Base-by-base conservation (phyloP, 371 early-diverging fungal species). In the Mucor irregularis region DNA sequence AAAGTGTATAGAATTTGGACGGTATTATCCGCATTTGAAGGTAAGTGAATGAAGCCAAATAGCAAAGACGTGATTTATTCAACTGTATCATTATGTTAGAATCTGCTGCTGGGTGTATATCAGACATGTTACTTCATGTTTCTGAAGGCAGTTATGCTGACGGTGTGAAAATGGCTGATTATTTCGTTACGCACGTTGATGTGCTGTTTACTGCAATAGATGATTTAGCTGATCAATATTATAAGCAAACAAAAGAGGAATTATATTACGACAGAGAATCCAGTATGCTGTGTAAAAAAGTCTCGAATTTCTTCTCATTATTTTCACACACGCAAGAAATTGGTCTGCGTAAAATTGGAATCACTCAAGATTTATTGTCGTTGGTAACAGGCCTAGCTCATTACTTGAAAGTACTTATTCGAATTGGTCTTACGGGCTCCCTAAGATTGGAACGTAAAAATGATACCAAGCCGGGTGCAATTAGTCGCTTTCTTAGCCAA, bases 91-190 rank as follows among this genome's bases (percentile, higher is more conserved):
- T 42, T 35, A 14, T 44, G 8, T 39, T 50, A 76, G 98, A 97
- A 64, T 94, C 96, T 7, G 88, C 96, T 4, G 97, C 98, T 19
- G 93, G 94, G 8, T 96, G 95, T 71, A 97, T 98, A 51, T 95
- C 95, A 3, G 95, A 95, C 50, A 98, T 97, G 94, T 74, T 98
- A 26, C 68, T 94, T 34, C 91, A 94, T 63, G 92, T 97, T 8
- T 92, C 96, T 24, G 90, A 89, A 58, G 89, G 90, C 22, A 76
- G 83, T 40, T 92, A 89, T 67, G 73, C 83, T 11, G 92, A 94
- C 37, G 94, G 94, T 22, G 82, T 96, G 16, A 76, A 87, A 50
- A 91, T 94, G 84, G 96, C 96, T 0, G 91, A 89, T 62, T 85
- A 84, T 52, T 96, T 98, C 68, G 90, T 98, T 38, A 82, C 84